A percentile compares a stretch with the other conserved stretches of the same genome.
phyloP scores from a whole-genome alignment of 2,329 filamentous ascomycete species.

The Monosporascus sp. region DNA sequence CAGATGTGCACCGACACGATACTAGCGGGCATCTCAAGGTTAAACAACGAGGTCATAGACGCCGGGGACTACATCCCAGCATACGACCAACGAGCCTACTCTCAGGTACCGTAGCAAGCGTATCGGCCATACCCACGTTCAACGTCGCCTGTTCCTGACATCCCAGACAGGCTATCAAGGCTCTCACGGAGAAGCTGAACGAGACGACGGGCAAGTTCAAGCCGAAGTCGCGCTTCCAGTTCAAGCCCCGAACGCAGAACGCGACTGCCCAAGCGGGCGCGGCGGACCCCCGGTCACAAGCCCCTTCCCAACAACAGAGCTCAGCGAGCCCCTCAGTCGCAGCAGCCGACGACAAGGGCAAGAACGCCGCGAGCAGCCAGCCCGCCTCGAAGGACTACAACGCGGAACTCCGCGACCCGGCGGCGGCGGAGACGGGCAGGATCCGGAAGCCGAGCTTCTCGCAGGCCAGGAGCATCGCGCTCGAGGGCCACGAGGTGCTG shows the following conservation, averaged over 20 bases:
- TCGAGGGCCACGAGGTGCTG: slow-evolving; percentile 61
- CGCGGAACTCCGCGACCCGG: slow-evolving; percentile 43
- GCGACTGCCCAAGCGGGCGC: slow-evolving; percentile 39
- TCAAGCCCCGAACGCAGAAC: slow-evolving; percentile 60
- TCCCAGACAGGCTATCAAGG: slow-evolving; percentile 64
- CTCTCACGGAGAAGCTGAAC: slow-evolving; percentile 72
- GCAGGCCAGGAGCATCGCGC: slow-evolving; percentile 54
- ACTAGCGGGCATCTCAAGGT: slow-evolving; percentile 69
- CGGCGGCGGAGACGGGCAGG: slow-evolving; percentile 17
- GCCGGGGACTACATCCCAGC: slow-evolving; percentile 76
- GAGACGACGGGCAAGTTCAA: slow-evolving; percentile 62
- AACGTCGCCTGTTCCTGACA: neutral
- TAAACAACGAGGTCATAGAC: slow-evolving; percentile 83
- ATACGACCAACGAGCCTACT: slow-evolving; percentile 85
- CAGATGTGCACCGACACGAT: slow-evolving; percentile 77
- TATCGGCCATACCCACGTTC: neutral
- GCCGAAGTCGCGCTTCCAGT: slow-evolving; percentile 78
- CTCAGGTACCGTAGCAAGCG: slow-evolving; percentile 50
- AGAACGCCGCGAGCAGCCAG: slow-evolving; percentile 34
- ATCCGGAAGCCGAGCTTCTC: slow-evolving; percentile 61
- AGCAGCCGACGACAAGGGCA: slow-evolving; percentile 15
- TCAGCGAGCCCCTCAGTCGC: slow-evolving; percentile 8
- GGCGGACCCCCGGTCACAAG: slow-evolving; percentile 25
- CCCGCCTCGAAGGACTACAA: slow-evolving; percentile 51
- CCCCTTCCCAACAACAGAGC: slow-evolving; percentile 3